Conservation (phyloP, 495 filamentous ascomycete species). For the Cercophora newfieldiana region DNA sequence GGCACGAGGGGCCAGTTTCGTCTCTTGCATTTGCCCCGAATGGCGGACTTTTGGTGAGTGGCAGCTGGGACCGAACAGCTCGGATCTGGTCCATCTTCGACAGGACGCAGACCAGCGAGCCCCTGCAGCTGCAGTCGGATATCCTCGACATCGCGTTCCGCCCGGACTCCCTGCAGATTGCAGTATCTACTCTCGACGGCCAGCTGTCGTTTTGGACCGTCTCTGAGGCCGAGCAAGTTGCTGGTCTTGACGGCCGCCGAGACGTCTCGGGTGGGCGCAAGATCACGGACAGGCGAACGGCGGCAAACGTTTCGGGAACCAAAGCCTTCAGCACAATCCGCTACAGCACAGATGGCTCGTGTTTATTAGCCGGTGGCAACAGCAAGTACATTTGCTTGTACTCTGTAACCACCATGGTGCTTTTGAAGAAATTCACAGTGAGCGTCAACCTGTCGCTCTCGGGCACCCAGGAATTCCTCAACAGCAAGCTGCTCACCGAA, state of each 20-base stretch:
- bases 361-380: constrained; percentile 85
- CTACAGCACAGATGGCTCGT: constrained; percentile 89
- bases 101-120: constrained; percentile 91
- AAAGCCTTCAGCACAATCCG: constrained; percentile 85
- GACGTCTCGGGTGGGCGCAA: constrained; percentile 93
- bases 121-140: constrained; percentile 85
- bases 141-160: constrained; percentile 84
- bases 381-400: constrained; percentile 98
- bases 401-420: constrained; percentile 79
- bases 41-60: constrained; percentile 78
- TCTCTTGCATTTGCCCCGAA: constrained; percentile 84
- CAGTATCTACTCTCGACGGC: constrained; percentile 89
- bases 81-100: constrained; percentile 94
- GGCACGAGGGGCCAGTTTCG: constrained; percentile 91
- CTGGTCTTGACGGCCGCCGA: constrained; percentile 80
- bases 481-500: constrained; percentile 87
- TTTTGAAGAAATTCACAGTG: constrained; percentile 94
- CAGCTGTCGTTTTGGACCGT: constrained; percentile 95
- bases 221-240: constrained; percentile 77
- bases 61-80: constrained; percentile 94
- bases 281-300: constrained; percentile 79
- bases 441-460: constrained; percentile 91
- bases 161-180: constrained; percentile 86
- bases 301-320: constrained; percentile 83
- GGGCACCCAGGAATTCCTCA: constrained; percentile 94